Conservation (phyloP, 495 filamentous ascomycete species). For the Podospora pseudoanserina region DNA sequence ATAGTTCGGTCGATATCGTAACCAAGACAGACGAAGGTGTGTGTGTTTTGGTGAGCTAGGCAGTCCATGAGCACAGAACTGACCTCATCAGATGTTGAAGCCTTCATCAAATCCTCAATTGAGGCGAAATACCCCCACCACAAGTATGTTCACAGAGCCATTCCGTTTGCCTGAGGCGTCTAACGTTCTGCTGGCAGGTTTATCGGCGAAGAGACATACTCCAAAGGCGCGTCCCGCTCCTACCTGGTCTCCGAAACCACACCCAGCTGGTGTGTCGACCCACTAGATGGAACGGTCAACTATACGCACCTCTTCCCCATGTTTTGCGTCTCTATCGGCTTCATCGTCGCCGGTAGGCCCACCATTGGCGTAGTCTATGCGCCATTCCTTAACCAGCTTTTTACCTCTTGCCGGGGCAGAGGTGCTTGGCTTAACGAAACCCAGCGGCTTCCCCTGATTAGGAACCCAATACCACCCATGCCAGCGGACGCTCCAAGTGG, state of each 20-base stretch:
- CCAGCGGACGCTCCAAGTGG: constrained; percentile 58
- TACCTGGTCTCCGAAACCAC: constrained; percentile 54
- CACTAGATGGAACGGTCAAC: constrained; percentile 68
- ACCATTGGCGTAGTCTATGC: constrained; percentile 64
- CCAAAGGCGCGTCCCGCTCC: constrained; percentile 52
- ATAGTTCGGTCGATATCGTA: constrained; percentile 67
- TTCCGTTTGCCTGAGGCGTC: background rate
- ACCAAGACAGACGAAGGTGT: constrained; percentile 66
- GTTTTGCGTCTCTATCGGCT: constrained; percentile 67
- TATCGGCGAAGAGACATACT: constrained; percentile 68
- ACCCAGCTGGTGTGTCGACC: constrained; percentile 69
- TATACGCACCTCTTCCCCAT: constrained; percentile 70
- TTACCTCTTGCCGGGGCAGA: constrained; percentile 56
- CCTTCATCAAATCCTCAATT: constrained; percentile 58
- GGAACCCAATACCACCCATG: constrained; percentile 55
- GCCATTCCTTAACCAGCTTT: constrained; percentile 61
- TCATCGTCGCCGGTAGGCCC: constrained; percentile 53
- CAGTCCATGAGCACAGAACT: background rate
- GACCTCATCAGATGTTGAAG: constrained; percentile 56
- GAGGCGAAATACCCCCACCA: constrained; percentile 56
- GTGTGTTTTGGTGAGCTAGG: background rate
- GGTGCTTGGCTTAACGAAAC: constrained; percentile 66
- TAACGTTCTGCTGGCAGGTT: constrained; percentile 44
- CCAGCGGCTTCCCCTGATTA: constrained; percentile 54
- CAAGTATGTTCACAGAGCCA: constrained; percentile 41